Evolutionary conservation across 805 yeast genomes (phyloP).

Genomic region (Pichia ethanolica): DNA sequence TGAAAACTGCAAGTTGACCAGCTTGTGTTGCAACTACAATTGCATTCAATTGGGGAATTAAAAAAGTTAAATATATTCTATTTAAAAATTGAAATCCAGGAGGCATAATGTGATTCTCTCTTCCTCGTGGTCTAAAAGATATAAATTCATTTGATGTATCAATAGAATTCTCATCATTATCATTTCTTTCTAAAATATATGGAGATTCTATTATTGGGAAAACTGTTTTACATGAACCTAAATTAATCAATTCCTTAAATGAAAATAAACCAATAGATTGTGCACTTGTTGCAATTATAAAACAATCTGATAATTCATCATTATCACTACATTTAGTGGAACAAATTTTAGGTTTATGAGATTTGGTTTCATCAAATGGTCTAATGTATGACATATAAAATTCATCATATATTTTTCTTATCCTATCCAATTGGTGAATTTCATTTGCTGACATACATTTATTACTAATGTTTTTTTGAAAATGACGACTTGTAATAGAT

Average conservation of each 20-base stretch:
- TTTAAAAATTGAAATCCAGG: slow-evolving; percentile 16
- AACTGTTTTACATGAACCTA: slow-evolving; percentile 1
- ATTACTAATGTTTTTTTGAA: slow-evolving; percentile 3
- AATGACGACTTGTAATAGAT: slow-evolving; percentile 16
- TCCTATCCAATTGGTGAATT: slow-evolving; percentile 23
- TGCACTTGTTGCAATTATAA: not conserved
- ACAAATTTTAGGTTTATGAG: not conserved
- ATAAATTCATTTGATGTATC: not conserved
- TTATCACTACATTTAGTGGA: too few species aligned
- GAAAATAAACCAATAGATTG: slow-evolving; percentile 3
- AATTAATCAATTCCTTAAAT: not conserved
- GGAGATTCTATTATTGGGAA: slow-evolving; percentile 1
- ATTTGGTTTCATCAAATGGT: not conserved
- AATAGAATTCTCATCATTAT: not conserved
- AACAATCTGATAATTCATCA: not conserved
- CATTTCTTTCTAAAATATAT: not conserved
- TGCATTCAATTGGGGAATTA: slow-evolving; percentile 26
- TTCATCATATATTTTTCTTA: slow-evolving; percentile 24
- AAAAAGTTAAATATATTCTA: slow-evolving; percentile 18
- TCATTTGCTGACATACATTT: slow-evolving; percentile 14
- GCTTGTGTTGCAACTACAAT: slow-evolving; percentile 36
- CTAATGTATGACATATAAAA: slow-evolving; percentile 22
- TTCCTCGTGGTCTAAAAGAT: not conserved
- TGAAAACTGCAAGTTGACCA: slow-evolving; percentile 35
- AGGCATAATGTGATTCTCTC: not conserved